A percentile compares a stretch with the other conserved stretches of the same genome.
Conservation (phyloP, 2,329 filamentous ascomycete genomes). For the Colletotrichum sp. region DNA sequence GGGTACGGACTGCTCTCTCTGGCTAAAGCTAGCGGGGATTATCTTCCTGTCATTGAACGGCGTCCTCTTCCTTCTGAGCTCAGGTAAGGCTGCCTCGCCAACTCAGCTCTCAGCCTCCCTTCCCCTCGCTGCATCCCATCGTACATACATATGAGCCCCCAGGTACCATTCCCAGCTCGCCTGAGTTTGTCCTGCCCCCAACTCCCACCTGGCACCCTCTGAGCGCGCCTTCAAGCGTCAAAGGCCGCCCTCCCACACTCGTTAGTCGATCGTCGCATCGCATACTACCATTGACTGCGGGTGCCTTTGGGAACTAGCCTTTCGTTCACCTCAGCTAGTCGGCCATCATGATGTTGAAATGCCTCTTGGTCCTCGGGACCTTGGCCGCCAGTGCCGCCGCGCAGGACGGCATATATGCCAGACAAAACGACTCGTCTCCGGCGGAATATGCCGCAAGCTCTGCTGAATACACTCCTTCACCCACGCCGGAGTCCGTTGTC, state of each 20-base stretch:
- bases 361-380: constrained; percentile 1
- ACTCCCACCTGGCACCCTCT: neutral
- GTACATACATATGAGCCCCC: constrained; percentile 18
- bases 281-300: neutral
- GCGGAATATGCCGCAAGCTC: neutral
- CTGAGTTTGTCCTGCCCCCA: constrained; percentile 9
- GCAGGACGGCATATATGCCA: constrained; percentile 1
- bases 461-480: neutral
- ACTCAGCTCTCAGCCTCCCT: constrained; percentile 13
- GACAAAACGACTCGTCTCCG: neutral
- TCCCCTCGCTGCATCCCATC: neutral
- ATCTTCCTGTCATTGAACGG: neutral
- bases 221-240: neutral
- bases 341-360: constrained; percentile 1
- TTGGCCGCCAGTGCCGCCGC: neutral
- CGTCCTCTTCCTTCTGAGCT: neutral
- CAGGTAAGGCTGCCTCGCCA: constrained; percentile 13
- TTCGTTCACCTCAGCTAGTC: neutral
- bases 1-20: neutral
- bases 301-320: neutral
- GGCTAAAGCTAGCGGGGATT: neutral
- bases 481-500: neutral
- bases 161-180: constrained; percentile 3
- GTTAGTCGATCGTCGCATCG: constrained; percentile 3
- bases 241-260: constrained; percentile 9